phyloP scores from a whole-genome alignment of 1,284 basidiomycete genomes.

The Microbotryum scabiosae region DNA sequence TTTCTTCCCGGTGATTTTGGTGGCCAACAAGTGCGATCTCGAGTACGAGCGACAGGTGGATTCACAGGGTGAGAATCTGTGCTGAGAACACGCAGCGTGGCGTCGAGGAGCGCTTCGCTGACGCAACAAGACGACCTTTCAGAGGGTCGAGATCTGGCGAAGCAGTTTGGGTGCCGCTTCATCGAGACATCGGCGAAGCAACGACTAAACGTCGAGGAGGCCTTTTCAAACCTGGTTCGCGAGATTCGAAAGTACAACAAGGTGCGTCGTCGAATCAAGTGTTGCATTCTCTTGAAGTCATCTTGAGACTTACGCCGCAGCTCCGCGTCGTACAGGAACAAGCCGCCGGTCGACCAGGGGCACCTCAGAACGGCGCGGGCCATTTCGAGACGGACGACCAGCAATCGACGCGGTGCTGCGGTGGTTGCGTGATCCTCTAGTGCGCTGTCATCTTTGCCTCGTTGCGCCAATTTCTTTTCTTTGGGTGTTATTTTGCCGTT shows the following conservation, averaged over 20 bases:
- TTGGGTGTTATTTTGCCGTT: background rate
- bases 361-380: constrained; percentile 8
- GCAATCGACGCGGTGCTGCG: constrained; percentile 57
- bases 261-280: constrained; percentile 41
- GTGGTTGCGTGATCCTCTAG: constrained; percentile 59
- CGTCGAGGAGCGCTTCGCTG: background rate
- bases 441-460: background rate
- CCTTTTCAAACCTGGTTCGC: constrained; percentile 92
- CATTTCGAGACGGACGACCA: constrained; percentile 33
- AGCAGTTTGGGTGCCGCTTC: constrained; percentile 92
- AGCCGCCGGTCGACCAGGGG: constrained; percentile 27
- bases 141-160: constrained; percentile 97
- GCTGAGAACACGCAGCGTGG: too few species aligned
- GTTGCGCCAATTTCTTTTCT: background rate
- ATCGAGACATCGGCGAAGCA: constrained; percentile 99
- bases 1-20: constrained; percentile 92
- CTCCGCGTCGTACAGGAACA: constrained; percentile 12
- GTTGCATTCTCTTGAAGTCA: too few species aligned
- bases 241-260: constrained; percentile 97
- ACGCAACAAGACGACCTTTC: constrained; percentile 34
- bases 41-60: constrained; percentile 97
- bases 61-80: constrained; percentile 83
- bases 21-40: constrained; percentile 98
- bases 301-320: too few species aligned
- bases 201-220: constrained; percentile 96